These are phyloP conservation scores for Rhodomyrtus tomentosa DNA, from an alignment of 345 rosid species.

Conservation along the genomic window DNA sequence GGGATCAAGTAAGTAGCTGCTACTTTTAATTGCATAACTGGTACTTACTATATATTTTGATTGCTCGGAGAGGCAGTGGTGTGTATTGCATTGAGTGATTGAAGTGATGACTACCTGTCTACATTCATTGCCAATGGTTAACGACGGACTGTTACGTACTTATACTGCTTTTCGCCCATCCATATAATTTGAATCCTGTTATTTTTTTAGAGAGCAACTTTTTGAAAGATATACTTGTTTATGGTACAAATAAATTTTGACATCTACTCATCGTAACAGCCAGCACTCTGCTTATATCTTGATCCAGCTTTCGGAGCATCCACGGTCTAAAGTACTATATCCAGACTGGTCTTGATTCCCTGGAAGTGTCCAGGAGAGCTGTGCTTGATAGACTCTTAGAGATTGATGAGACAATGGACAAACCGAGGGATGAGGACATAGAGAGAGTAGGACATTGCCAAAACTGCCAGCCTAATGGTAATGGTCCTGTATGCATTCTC, in stretches of 20 bases:
- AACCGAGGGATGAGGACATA: conserved; percentile 71
- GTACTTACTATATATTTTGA: not conserved
- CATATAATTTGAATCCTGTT: not conserved
- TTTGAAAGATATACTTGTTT: not conserved
- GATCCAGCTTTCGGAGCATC: conserved; percentile 59
- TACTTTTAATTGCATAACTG: not conserved
- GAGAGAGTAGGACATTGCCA: conserved; percentile 63
- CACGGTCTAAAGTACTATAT: conserved; percentile 73
- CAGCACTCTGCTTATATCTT: conserved; percentile 1
- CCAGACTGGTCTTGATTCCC: conserved; percentile 61
- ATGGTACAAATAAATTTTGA: not conserved
- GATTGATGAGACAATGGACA: conserved; percentile 70
- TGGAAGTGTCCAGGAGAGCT: conserved; percentile 57
- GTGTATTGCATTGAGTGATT: not conserved
- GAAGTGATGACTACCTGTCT: not conserved
- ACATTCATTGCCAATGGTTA: not conserved
- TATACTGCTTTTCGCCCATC: not conserved
- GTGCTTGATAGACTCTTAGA: conserved; percentile 56
- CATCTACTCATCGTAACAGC: not conserved
- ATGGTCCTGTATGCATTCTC: conserved; percentile 75
- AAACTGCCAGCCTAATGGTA: conserved; percentile 46
- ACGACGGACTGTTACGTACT: not conserved
- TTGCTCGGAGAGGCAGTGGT: not conserved
- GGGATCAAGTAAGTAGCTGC: not conserved
- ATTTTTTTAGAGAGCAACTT: not conserved